Evolutionary conservation across 2,329 filamentous ascomycete genomes (phyloP), one percentile per base, ranked within the genome.

Genomic region (Fusarium pseudoanthophilum): DNA sequence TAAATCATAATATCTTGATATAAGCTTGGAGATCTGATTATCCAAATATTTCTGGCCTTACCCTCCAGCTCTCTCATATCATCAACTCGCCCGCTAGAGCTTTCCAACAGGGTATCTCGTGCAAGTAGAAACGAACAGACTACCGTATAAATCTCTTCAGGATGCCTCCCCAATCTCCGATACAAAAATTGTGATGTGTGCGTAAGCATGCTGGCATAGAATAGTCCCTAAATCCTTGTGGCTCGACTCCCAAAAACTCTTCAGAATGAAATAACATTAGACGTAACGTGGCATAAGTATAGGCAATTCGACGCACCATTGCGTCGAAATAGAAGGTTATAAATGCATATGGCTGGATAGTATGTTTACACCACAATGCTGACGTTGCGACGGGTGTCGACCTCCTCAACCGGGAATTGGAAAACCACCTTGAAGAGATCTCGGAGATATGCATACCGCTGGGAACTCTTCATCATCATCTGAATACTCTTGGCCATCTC

Each of bases 351-450:
- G 63, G 30, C 32, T 28, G 49, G 42, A 46, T 39, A 57, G 51
- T 15, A 39, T 48, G 30, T 13, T 69, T 71, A 78, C 32, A 92
- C 85, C 24, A 83, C 83, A 67, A 93, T 92, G 68, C 87, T 90
- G 53, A 91, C 85, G 64, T 87, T 89, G 77, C 93, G 92, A 72
- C 92, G 86, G 60, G 86, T 84, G 52, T 92, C 90, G 2, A 90
- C 92, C 77, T 97, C 95, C 62, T 97, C 94, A 21, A 94, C 83
- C 53, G 92, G 89, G 78, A 95, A 95, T 7, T 94, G 93, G 80
- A 97, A 97, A 6, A 97, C 94, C 45, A 95, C 87, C 60, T 90
- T 89, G 83, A 93, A 98, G 20, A 98, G 85, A 77, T 97, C 95
- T 56, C 90, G 87, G 71, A 98, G 84, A 87, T 95, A 98, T 14